Base-by-base conservation (phyloP, 805 yeast species). In the Ogataea pini region DNA sequence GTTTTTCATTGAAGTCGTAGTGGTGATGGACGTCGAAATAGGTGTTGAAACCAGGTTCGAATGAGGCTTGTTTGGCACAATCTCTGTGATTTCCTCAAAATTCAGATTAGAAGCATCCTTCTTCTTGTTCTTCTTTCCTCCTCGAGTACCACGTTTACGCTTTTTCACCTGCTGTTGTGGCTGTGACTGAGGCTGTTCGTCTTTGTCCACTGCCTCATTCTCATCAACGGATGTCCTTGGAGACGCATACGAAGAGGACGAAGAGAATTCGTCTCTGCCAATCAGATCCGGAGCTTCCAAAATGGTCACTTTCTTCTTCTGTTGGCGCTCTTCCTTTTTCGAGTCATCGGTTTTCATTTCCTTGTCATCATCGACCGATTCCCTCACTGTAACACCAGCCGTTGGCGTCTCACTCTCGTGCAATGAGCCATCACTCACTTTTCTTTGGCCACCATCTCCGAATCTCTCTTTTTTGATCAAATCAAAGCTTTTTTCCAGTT, bases 121-220 rank as follows among this genome's bases (percentile, higher is more conserved):
- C 53, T 67, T 69, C 53, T 73, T 79, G 40, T 77, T 67, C 59
- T 85, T 78, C 56, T 82, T 82, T 0, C 96, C 96, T 12, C 96
- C 96, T 50, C 97, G 73, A 8, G 85, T 75, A 4, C 97, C 97
- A 60, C 97, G 77, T 61, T 88, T 90, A 22, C 96, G 74, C 59
- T 78, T 84, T 65, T 80, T 83, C 46, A 73, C 69, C 1, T 48
- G 52, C 10, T 40, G 50, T 20, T 47, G 51, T 37, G 16, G 38
- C 7, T 59, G 31, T 28, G 9, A 24, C 27, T 56, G 58, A 12
- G n/a, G 8, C 24, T 27, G 32, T 8, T 27, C 24, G 4, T 50
- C 50, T 19, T 64, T 63, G 10, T 33, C 44, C 8, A 4, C 18
- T n/a, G 18, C 8, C 9, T 53, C 56, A 7, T 47, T 51, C 3